Evolutionary conservation across 1,139 yeast species (phyloP), one percentile per base, ranked within the genome.

Genomic region (Yamadazyma conglobata): DNA sequence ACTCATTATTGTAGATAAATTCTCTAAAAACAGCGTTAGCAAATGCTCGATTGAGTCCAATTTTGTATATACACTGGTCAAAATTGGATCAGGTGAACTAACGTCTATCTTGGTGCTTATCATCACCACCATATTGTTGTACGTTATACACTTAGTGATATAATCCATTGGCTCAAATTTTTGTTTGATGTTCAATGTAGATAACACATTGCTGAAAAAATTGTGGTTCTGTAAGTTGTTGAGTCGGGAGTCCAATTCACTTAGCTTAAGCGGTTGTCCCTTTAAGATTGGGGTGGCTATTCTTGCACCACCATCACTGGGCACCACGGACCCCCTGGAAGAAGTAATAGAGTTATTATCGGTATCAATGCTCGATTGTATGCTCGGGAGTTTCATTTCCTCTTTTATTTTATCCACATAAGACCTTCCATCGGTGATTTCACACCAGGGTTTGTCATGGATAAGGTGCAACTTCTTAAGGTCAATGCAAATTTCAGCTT

Each of bases 401-500:
- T 68, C 73, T 25, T 69, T 47, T 12, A 68, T 43, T 19, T 52
- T 54, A 42, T 68, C 74, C 10, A 67, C 59, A 37, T 65, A 64
- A 6, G 70, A 63, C 25, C 47, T 47, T 0, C 72, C 73, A 4
- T 56, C 34, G 10, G 31, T 25, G n/a, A 67, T 51, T 10, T 59
- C 57, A 22, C 62, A 44, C 74, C 74, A 68, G 1, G 73, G 73
- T 32, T 52, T 52, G 32, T 67, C 73, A 3, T 55, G 54, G 12
- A 68, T 58, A 22, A 41, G 42, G 31, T 60, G 64, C 13, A 68
- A 47, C 38, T 56, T 54, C 47, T 67, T 67, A 37, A 68, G 43
- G 39, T 68, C 74, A 2, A 68, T 44, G 37, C 73, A 67, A 5
- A 68, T 49, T 40, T 67, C 73, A 1, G 72, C 71, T 48, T 66